Evolutionary conservation across 2,329 filamentous ascomycete species (phyloP).

Genomic region (Apiospora phragmitis): DNA sequence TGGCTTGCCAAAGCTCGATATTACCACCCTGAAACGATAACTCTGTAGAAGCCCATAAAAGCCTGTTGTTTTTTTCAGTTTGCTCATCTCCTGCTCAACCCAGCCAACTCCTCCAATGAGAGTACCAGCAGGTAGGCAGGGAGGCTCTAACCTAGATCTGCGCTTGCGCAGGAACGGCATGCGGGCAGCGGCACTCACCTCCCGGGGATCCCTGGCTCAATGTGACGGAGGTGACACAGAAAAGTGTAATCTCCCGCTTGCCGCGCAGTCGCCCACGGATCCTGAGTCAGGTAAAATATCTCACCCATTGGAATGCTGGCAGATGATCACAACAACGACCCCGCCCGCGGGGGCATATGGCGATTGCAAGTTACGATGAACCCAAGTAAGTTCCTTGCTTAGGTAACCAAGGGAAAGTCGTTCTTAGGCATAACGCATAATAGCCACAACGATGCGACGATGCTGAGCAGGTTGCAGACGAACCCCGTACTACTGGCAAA

Average conservation of each 20-base stretch:
- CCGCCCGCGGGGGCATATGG: background rate
- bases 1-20: background rate
- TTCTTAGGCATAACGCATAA: background rate
- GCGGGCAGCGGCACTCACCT: background rate
- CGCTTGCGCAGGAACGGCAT: constrained; percentile 1
- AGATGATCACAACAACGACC: background rate
- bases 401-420: background rate
- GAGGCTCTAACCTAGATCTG: background rate
- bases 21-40: background rate
- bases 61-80: background rate
- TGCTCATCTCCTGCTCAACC: background rate
- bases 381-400: background rate
- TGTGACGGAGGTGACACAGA: background rate
- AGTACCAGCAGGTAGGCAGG: background rate
- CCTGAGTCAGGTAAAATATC: background rate
- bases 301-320: background rate
- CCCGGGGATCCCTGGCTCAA: background rate
- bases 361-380: background rate
- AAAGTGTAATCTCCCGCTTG: background rate
- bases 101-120: background rate
- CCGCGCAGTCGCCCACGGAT: background rate
- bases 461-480: background rate
- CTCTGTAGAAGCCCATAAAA: background rate
- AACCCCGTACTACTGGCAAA: background rate
- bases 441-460: background rate